A percentile compares a stretch with the other conserved stretches of the same genome.
These are phyloP conservation scores for Gastrodia elata DNA, from an alignment of 106 monocot genomes.

Conservation along the genomic window DNA sequence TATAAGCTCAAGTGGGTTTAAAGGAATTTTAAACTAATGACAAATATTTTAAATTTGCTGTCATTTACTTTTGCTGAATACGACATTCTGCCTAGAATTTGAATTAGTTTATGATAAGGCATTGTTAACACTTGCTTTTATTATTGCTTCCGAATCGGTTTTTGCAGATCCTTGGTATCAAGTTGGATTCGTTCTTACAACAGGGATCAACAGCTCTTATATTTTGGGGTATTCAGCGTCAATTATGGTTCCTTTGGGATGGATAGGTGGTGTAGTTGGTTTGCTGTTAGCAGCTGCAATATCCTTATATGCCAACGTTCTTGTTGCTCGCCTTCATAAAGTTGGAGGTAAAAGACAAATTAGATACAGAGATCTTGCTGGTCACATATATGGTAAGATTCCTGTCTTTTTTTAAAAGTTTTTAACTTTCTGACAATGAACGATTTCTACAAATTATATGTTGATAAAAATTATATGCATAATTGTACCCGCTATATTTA, in stretches of 20 bases:
- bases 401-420: not conserved
- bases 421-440: not conserved
- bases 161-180: conserved; percentile 95
- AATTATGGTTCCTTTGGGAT: conserved; percentile 85
- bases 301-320: conserved; percentile 81
- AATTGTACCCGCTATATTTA: too few relatives aligned
- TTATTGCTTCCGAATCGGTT: not conserved
- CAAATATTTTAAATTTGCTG: not conserved
- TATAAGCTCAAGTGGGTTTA: not conserved
- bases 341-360: conserved; percentile 85
- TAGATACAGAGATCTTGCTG: conserved; percentile 96
- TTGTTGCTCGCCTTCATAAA: conserved; percentile 84
- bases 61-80: not conserved
- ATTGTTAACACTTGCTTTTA: not conserved
- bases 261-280: conserved; percentile 67
- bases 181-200: conserved; percentile 77
- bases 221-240: conserved; percentile 91
- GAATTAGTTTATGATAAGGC: not conserved
- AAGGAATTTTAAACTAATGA: not conserved
- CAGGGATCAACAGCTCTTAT: conserved; percentile 88
- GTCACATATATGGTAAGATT: conserved; percentile 72
- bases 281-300: conserved; percentile 80
- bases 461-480: not conserved
- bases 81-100: not conserved
- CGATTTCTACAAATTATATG: not conserved